phyloP scores from a whole-genome alignment of 75 land plant species.

The Pinus taeda region DNA sequence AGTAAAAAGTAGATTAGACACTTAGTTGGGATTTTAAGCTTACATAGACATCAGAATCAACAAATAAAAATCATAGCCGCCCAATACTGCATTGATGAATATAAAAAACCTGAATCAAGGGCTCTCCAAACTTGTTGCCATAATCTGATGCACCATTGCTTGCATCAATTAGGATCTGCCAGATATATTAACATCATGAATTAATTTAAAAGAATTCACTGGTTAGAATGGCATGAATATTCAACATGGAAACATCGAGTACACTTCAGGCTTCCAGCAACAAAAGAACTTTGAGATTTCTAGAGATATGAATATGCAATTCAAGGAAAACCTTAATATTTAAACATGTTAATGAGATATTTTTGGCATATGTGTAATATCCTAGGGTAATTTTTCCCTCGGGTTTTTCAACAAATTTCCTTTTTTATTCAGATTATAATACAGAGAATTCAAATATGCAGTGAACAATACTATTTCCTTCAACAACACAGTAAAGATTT shows the following conservation, averaged over 20 bases:
- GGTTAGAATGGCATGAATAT: neutral
- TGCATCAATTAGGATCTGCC: conserved; percentile 86
- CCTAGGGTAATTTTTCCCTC: too few relatives aligned
- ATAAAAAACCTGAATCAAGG: conserved; percentile 71
- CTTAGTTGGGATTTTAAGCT: neutral
- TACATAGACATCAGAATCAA: neutral
- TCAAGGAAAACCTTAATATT: neutral
- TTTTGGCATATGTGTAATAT: neutral
- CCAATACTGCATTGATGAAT: neutral
- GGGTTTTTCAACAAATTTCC: too few relatives aligned
- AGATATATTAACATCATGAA: conserved; percentile 1
- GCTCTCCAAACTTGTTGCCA: conserved; percentile 99
- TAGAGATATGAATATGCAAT: neutral
- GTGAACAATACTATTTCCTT: too few relatives aligned
- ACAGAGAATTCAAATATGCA: too few relatives aligned
- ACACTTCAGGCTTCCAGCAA: neutral
- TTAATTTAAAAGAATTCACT: neutral
- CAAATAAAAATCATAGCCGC: neutral
- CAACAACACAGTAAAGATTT: too few relatives aligned
- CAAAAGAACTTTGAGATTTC: neutral
- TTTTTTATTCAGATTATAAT: too few relatives aligned
- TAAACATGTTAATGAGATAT: neutral
- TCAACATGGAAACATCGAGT: neutral
- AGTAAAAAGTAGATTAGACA: neutral
- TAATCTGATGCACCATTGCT: conserved; percentile 98